Conservation (phyloP, 768 basidiomycete species). For the Tylopilus sp. region DNA sequence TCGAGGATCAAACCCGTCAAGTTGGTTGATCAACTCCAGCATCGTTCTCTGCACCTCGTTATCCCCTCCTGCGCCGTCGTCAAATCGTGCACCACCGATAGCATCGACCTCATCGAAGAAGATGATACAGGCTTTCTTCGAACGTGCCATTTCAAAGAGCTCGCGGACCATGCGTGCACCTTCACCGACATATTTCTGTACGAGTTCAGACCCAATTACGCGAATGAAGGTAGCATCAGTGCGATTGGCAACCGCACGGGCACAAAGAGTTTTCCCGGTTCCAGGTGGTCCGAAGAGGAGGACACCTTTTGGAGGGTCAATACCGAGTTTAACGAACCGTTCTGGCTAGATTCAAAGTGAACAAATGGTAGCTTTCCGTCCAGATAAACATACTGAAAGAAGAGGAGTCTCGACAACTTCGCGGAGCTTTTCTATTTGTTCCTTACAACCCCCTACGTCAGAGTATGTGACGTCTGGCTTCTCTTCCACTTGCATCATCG, state of each 20-base stretch:
- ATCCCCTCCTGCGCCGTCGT: slow-evolving; percentile 98
- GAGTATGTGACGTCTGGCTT: slow-evolving; percentile 98
- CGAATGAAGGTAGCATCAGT: slow-evolving; percentile 99
- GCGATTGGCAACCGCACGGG: slow-evolving; percentile 95
- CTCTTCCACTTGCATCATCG: slow-evolving; percentile 99
- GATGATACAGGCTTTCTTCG: slow-evolving; percentile 99
- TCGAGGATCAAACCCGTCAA: slow-evolving; percentile 97
- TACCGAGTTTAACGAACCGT: slow-evolving; percentile 95
- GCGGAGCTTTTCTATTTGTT: slow-evolving; percentile 97
- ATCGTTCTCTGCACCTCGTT: slow-evolving; percentile 99
- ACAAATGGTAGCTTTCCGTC: background rate
- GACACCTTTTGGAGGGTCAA: slow-evolving; percentile 98
- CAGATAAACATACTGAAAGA: slow-evolving; percentile 66
- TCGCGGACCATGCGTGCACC: slow-evolving; percentile 99
- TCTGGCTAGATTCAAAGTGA: slow-evolving; percentile 72
- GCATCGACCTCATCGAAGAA: slow-evolving; percentile 99
- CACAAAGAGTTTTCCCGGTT: slow-evolving; percentile 98
- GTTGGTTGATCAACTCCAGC: slow-evolving; percentile 97
- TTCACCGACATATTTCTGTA: slow-evolving; percentile 99
- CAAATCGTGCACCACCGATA: slow-evolving; percentile 95
- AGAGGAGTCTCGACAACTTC: slow-evolving; percentile 98
- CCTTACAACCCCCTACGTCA: slow-evolving; percentile 97
- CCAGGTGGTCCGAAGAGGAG: slow-evolving; percentile 94
- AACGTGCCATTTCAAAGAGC: slow-evolving; percentile 97
- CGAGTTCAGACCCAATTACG: slow-evolving; percentile 97